Conservation (phyloP, 106 monocot genomes). For the Hemerocallis citrina region DNA sequence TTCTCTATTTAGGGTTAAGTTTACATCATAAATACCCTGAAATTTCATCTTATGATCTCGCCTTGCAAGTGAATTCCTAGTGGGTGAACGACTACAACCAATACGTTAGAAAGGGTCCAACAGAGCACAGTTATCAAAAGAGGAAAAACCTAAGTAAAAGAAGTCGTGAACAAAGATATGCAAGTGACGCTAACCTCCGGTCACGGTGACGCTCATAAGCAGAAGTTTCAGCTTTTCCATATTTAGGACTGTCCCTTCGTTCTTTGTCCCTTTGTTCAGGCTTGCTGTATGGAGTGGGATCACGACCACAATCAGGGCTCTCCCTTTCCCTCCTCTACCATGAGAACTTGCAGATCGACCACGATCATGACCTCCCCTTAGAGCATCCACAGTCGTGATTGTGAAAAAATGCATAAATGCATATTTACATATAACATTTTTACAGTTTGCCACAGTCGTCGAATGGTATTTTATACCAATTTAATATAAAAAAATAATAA, state of each 20-base stretch:
- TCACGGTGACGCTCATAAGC: constrained; percentile 20
- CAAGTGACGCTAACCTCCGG: constrained; percentile 3
- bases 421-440: no score
- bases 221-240: constrained; percentile 48
- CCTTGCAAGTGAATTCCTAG: no score
- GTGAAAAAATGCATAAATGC: no score
- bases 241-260: constrained; percentile 33
- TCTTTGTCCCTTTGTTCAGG: constrained; percentile 12
- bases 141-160: background rate
- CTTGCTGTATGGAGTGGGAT: constrained; percentile 35
- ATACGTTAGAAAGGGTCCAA: background rate
- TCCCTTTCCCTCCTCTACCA: constrained; percentile 62
- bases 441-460: no score
- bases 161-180: background rate
- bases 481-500: no score
- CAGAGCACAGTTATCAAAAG: no score
- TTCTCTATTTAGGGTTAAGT: no score
- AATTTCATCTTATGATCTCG: no score
- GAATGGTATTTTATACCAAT: no score
- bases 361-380: constrained; percentile 40
- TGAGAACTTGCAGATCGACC: constrained; percentile 75
- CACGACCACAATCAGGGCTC: constrained; percentile 89
- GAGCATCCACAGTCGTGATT: no score
- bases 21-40: no score
- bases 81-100: background rate